These are phyloP conservation scores for Vitis cinerea DNA, from an alignment of 164 flowering plant species.

Conservation along the genomic window DNA sequence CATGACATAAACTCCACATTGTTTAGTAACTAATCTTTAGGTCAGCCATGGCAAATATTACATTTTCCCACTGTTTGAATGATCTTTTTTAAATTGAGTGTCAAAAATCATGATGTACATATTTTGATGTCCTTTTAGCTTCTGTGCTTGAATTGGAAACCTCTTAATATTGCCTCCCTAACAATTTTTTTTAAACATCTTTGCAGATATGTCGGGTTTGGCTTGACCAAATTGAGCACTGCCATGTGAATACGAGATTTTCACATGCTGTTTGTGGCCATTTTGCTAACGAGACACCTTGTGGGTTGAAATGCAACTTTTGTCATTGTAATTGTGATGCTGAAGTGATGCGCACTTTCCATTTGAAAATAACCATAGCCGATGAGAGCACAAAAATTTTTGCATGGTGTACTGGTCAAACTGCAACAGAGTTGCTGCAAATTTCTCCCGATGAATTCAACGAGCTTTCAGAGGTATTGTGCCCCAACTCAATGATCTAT, in stretches of 20 bases:
- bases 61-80: not conserved
- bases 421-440: conserved; percentile 84
- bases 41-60: too few species aligned
- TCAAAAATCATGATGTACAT: not conserved
- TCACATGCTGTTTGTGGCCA: conserved; percentile 74
- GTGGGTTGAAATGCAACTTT: conserved; percentile 60
- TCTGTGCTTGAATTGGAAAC: not conserved
- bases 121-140: not conserved
- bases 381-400: conserved; percentile 69
- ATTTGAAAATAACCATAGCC: conserved; percentile 62
- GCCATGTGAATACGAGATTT: conserved; percentile 55
- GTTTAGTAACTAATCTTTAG: too few species aligned
- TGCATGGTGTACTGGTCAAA: conserved; percentile 82
- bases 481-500: not conserved
- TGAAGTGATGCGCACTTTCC: conserved; percentile 59
- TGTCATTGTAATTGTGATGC: conserved; percentile 48
- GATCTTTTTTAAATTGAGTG: not conserved
- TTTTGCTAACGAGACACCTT: conserved; percentile 41
- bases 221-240: conserved; percentile 64
- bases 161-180: not conserved
- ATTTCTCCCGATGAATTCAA: conserved; percentile 85
- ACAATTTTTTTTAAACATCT: conserved; percentile 4
- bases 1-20: too few species aligned
- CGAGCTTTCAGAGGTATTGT: conserved; percentile 73
- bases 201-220: conserved; percentile 71